Percentiles rank a stretch among this genome's conserved stretches.
These are phyloP conservation scores for Cymbidium sinense DNA, from an alignment of 106 monocot species.

Conservation along the genomic window DNA sequence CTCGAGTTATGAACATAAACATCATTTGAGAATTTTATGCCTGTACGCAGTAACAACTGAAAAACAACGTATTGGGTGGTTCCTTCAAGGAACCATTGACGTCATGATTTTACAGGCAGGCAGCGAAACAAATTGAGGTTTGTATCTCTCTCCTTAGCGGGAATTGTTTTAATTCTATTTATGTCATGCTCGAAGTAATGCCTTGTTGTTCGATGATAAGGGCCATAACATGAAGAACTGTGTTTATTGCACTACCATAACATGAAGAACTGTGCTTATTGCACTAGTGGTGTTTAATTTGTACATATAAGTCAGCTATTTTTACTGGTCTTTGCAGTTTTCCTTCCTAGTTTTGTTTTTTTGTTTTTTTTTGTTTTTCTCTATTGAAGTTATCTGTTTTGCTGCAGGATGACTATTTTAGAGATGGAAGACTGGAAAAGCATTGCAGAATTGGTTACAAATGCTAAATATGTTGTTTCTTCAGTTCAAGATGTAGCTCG, in stretches of 20 bases:
- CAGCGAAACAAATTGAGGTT: not conserved
- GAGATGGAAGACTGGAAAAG: conserved; percentile 81
- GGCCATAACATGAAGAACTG: not conserved
- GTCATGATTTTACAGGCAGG: not conserved
- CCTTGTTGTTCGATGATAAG: not conserved
- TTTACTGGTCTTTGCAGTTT: not conserved
- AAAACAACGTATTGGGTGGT: not conserved
- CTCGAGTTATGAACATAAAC: not conserved
- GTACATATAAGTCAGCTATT: not conserved
- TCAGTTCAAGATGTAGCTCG: conserved; percentile 80
- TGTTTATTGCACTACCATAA: not conserved
- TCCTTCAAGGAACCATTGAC: not conserved
- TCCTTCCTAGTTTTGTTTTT: not conserved
- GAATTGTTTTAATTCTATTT: not conserved
- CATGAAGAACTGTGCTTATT: not conserved
- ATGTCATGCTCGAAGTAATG: not conserved
- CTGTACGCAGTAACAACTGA: not conserved
- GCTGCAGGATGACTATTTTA: conserved; percentile 58
- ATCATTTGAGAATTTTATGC: not conserved
- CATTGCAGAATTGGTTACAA: conserved; percentile 65
- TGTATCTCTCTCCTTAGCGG: not conserved
- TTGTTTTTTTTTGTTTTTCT: too few species aligned
- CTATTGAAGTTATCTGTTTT: conserved; percentile 3
- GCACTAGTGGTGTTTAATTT: not conserved
- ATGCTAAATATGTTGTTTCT: conserved; percentile 84